Evolutionary conservation across 768 basidiomycete species (phyloP).

Genomic region (Ramaria rubella): DNA sequence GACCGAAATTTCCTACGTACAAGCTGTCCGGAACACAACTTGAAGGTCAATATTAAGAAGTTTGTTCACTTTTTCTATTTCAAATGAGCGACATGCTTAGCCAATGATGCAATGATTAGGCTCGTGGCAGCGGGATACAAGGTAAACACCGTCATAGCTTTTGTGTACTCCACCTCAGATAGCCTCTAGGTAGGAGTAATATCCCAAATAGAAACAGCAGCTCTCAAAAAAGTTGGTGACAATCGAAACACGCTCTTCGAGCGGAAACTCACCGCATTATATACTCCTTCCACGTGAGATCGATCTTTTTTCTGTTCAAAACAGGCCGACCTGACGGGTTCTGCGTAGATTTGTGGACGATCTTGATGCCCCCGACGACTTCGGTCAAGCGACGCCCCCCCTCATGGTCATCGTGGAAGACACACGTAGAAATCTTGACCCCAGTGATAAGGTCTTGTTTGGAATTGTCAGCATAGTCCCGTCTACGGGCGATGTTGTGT

Average conservation of each 20-base stretch:
- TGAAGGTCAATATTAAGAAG: constrained; percentile 73
- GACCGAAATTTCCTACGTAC: constrained; percentile 72
- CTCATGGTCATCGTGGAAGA: constrained; percentile 70
- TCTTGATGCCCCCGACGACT: constrained; percentile 28
- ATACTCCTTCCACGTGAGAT: constrained; percentile 80
- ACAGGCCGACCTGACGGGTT: neutral
- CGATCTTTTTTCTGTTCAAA: constrained; percentile 6
- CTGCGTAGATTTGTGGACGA: constrained; percentile 72
- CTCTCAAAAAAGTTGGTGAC: constrained; percentile 76
- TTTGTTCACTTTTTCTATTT: constrained; percentile 27
- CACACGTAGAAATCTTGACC: constrained; percentile 33
- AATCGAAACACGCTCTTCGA: constrained; percentile 69
- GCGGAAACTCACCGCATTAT: constrained; percentile 68
- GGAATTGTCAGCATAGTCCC: constrained; percentile 77
- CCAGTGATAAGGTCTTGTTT: constrained; percentile 44
- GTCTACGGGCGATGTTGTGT: constrained; percentile 86
- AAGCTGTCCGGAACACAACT: constrained; percentile 62
- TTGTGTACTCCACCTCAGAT: neutral
- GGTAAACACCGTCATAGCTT: constrained; percentile 32
- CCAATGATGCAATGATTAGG: constrained; percentile 29
- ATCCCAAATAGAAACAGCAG: constrained; percentile 79
- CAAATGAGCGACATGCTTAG: neutral
- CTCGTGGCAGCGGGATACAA: constrained; percentile 73
- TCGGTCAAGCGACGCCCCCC: constrained; percentile 49
- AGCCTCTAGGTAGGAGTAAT: constrained; percentile 50